phyloP scores from a whole-genome alignment of 768 basidiomycete species.

The Phanerodontia chrysosporium region DNA sequence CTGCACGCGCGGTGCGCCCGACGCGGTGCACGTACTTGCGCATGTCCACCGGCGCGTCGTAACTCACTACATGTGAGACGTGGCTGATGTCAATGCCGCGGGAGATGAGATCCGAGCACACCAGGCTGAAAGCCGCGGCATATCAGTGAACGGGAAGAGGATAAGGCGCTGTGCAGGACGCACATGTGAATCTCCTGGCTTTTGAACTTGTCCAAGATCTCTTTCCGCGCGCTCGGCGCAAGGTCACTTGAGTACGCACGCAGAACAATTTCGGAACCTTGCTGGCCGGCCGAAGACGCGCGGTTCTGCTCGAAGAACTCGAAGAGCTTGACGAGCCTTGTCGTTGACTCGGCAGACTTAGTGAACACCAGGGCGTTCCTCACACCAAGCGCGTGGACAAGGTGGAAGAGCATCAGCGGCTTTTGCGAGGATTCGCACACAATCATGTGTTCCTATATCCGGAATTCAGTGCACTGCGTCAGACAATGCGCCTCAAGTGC shows the following conservation, averaged over 20 bases:
- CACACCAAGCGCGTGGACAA: conserved; percentile 60
- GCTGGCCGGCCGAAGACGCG: conserved; percentile 13
- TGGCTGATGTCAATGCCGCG: conserved; percentile 93
- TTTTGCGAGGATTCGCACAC: conserved; percentile 77
- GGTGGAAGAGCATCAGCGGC: conserved; percentile 84
- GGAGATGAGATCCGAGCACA: conserved; percentile 96
- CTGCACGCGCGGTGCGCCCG: conserved; percentile 93
- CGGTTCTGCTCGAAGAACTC: conserved; percentile 63
- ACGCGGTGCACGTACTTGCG: conserved; percentile 97
- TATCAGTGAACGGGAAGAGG: not conserved
- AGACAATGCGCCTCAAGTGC: conserved; percentile 16
- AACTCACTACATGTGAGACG: conserved; percentile 90
- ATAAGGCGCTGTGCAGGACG: conserved; percentile 21
- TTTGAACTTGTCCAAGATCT: conserved; percentile 77
- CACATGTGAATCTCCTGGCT: conserved; percentile 81
- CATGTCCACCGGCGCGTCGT: conserved; percentile 96
- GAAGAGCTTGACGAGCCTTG: conserved; percentile 76
- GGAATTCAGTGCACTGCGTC: not conserved
- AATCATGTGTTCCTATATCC: conserved; percentile 81
- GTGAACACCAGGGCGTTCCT: conserved; percentile 87
- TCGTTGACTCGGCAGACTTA: conserved; percentile 91
- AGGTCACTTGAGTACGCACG: conserved; percentile 89
- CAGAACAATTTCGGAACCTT: conserved; percentile 35
- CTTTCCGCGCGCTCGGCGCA: conserved; percentile 63
- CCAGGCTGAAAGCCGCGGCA: conserved; percentile 46